phyloP scores from a whole-genome alignment of 495 filamentous ascomycete species.

The Glarea lozoyensis region DNA sequence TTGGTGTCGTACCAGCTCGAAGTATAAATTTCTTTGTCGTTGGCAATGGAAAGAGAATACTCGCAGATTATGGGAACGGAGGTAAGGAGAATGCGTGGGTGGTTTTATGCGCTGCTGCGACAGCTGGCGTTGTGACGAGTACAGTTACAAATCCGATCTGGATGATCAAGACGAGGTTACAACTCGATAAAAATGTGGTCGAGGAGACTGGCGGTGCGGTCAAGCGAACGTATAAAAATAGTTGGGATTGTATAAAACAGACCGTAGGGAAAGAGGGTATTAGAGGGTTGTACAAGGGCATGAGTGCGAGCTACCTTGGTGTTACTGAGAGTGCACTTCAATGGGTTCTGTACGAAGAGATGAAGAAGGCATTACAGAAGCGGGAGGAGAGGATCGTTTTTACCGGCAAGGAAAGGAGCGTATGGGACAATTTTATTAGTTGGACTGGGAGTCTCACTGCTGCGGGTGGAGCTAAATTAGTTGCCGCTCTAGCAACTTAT shows the following conservation, averaged over 20 bases:
- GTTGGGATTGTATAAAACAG: conserved; percentile 70
- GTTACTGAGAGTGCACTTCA: conserved; percentile 80
- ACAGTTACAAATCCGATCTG: conserved; percentile 90
- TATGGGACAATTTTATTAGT: conserved; percentile 55
- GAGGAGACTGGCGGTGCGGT: conserved; percentile 38
- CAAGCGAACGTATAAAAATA: conserved; percentile 67
- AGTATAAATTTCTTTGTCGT: conserved; percentile 86
- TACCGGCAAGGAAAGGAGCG: conserved; percentile 44
- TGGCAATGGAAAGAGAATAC: conserved; percentile 75
- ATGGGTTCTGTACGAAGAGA: conserved; percentile 78
- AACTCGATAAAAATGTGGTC: conserved; percentile 67
- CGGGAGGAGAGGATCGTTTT: conserved; percentile 44
- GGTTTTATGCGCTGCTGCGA: conserved; percentile 63
- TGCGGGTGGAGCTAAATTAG: conserved; percentile 71
- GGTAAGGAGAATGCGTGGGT: conserved; percentile 60
- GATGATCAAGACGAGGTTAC: conserved; percentile 82
- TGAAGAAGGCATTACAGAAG: conserved; percentile 56
- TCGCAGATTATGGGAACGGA: conserved; percentile 54
- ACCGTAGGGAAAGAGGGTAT: conserved; percentile 70
- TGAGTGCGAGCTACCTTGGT: conserved; percentile 81
- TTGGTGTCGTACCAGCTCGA: conserved; percentile 79
- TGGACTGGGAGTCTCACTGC: conserved; percentile 67
- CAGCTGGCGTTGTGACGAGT: conserved; percentile 69
- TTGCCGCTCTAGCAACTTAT: conserved; percentile 74
- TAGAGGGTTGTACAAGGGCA: conserved; percentile 70